Conservation (phyloP, 805 yeast species). For the Metschnikowia picachoensis region DNA sequence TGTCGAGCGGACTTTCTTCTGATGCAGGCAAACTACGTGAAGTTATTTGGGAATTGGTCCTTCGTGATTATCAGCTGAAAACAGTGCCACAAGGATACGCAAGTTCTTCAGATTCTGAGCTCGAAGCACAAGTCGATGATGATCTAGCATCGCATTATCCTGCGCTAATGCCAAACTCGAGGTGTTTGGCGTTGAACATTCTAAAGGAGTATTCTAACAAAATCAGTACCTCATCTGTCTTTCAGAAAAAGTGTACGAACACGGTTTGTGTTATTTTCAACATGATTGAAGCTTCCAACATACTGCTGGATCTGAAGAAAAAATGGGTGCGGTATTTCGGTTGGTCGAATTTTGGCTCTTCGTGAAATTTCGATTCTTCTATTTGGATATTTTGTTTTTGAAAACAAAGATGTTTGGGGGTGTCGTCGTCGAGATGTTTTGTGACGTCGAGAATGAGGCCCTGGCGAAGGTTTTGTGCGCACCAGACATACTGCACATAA, state of each 20-base stretch:
- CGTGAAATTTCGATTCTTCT: neutral
- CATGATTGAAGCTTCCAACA: constrained; percentile 9
- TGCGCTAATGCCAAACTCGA: constrained; percentile 12
- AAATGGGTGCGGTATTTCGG: constrained; percentile 14
- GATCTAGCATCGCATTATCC: neutral
- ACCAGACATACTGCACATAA: too few species aligned
- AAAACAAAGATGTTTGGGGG: too few species aligned
- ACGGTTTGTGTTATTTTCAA: constrained; percentile 8
- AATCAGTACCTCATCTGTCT: neutral
- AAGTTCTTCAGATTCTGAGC: neutral
- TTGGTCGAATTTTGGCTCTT: constrained; percentile 7
- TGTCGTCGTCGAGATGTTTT: too few species aligned
- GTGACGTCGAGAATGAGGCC: too few species aligned
- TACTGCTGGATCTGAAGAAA: constrained; percentile 8
- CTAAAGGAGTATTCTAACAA: constrained; percentile 2
- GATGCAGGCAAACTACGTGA: constrained; percentile 29
- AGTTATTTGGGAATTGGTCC: constrained; percentile 30
- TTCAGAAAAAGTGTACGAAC: neutral
- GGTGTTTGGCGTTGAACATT: constrained; percentile 14
- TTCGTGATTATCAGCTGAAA: constrained; percentile 17
- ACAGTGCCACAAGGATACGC: neutral
- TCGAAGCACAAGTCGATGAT: neutral
- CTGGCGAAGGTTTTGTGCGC: too few species aligned
- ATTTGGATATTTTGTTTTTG: neutral
- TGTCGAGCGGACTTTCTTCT: constrained; percentile 11